phyloP scores from a whole-genome alignment of 768 basidiomycete genomes.

The Pleurotus giganteus region DNA sequence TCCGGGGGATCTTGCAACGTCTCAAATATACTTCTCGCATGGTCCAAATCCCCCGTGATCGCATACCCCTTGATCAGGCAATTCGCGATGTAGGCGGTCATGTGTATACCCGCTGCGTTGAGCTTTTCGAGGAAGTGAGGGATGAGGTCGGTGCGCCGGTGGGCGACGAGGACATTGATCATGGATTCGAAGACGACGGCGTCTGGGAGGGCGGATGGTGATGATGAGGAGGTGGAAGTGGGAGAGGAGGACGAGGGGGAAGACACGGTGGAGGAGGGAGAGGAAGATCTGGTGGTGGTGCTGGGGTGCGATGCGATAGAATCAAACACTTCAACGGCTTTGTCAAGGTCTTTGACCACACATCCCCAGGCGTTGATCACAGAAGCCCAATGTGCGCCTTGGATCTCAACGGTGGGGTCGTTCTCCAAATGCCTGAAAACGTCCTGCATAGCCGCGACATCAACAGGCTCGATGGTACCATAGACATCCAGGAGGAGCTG shows the following conservation, averaged over 20 bases:
- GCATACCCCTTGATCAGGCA: conserved; percentile 74
- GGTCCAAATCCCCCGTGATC: conserved; percentile 63
- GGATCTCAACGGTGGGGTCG: conserved; percentile 40
- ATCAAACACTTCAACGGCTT: conserved; percentile 76
- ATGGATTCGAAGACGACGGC: conserved; percentile 88
- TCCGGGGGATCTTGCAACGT: conserved; percentile 72
- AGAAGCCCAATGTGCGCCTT: conserved; percentile 63
- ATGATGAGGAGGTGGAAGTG: no score
- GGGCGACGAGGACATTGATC: conserved; percentile 80
- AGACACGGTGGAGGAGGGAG: no score
- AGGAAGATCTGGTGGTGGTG: conserved; percentile 37
- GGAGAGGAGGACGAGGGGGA: no score
- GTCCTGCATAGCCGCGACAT: conserved; percentile 66
- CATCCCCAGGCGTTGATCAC: conserved; percentile 90
- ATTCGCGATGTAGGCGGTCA: conserved; percentile 96
- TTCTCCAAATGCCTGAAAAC: conserved; percentile 60
- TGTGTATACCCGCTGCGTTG: conserved; percentile 61
- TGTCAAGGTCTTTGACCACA: conserved; percentile 70
- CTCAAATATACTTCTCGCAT: conserved; percentile 80
- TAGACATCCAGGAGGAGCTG: conserved; percentile 89
- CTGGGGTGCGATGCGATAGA: conserved; percentile 50
- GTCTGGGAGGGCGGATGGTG: conserved; percentile 58
- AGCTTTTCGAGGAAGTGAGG: conserved; percentile 66
- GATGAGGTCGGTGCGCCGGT: conserved; percentile 76
- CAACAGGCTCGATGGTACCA: conserved; percentile 81